A percentile compares a stretch with the other conserved stretches of the same genome.
Evolutionary conservation across 495 filamentous ascomycete species (phyloP).

Genomic region (Paragyromitra xinjiangensis): DNA sequence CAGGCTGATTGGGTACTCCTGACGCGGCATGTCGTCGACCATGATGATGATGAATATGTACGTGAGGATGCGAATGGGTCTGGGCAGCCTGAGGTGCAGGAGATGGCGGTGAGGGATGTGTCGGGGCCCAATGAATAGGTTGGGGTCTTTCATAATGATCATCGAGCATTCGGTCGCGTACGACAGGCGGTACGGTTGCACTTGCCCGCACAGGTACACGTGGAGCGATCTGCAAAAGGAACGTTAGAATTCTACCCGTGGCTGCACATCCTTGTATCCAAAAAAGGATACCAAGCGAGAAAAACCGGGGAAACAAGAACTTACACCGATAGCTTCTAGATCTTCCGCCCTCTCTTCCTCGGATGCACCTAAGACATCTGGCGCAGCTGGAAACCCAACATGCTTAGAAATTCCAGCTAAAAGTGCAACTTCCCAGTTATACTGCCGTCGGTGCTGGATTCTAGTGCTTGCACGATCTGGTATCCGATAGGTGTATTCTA

Average conservation of each 20-base stretch:
- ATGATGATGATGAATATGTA: constrained; percentile 58
- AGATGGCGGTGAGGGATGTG: constrained; percentile 53
- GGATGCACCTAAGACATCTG: constrained; percentile 75
- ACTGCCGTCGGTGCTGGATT: constrained; percentile 79
- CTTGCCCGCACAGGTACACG: constrained; percentile 54
- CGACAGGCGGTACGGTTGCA: constrained; percentile 52
- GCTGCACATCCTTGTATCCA: constrained; percentile 44
- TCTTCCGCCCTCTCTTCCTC: constrained; percentile 82
- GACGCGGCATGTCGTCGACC: constrained; percentile 52
- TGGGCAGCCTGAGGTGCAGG: constrained; percentile 51
- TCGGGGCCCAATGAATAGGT: constrained; percentile 47
- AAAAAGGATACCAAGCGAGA: constrained; percentile 50
- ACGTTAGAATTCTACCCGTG: constrained; percentile 40
- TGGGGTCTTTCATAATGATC: constrained; percentile 52
- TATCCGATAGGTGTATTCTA: constrained; percentile 68
- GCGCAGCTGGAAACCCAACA: constrained; percentile 95
- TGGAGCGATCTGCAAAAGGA: constrained; percentile 57
- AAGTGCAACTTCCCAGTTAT: constrained; percentile 92
- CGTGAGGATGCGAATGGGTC: constrained; percentile 53
- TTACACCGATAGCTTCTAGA: constrained; percentile 87
- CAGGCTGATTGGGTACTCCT: constrained; percentile 49
- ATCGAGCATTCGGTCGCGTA: constrained; percentile 53
- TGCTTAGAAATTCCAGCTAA: constrained; percentile 91
- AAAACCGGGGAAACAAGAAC: constrained; percentile 59
- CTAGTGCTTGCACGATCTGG: constrained; percentile 73